Evolutionary conservation across 2,329 filamentous ascomycete species (phyloP).

Genomic region (Dothiorella sarmentorum): DNA sequence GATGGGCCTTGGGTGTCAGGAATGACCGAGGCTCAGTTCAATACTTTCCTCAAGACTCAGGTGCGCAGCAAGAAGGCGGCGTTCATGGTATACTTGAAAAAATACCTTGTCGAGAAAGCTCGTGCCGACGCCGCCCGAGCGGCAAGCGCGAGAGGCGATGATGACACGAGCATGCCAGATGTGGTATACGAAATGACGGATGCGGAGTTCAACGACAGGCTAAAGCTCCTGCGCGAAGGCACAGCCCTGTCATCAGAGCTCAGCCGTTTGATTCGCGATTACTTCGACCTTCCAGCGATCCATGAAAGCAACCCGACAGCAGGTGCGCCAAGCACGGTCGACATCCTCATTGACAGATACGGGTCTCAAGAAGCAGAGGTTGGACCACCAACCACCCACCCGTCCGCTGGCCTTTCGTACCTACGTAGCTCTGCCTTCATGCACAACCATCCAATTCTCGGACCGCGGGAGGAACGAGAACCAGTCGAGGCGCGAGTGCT

Average conservation of each 20-base stretch:
- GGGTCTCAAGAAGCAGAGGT: background rate
- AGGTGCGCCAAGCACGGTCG: background rate
- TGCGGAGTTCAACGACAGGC: slow-evolving; percentile 26
- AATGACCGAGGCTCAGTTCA: slow-evolving; percentile 48
- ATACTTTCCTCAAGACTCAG: slow-evolving; percentile 23
- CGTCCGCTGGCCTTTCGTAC: slow-evolving; percentile 62
- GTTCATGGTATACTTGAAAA: slow-evolving; percentile 30
- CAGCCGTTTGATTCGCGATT: slow-evolving; percentile 50
- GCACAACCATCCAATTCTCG: slow-evolving; percentile 59
- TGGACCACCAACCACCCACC: slow-evolving; percentile 56
- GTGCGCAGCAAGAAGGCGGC: background rate
- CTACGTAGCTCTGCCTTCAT: slow-evolving; percentile 53
- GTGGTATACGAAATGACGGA: slow-evolving; percentile 29
- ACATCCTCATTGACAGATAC: background rate
- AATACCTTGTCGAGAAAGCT: background rate
- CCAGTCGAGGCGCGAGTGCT: slow-evolving; percentile 59
- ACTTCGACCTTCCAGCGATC: slow-evolving; percentile 53
- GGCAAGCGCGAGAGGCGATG: background rate
- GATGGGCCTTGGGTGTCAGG: slow-evolving; percentile 57
- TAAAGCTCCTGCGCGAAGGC: slow-evolving; percentile 44
- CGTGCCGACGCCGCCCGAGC: background rate
- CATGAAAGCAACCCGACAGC: background rate
- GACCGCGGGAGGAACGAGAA: slow-evolving; percentile 52
- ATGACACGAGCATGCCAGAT: slow-evolving; percentile 17
- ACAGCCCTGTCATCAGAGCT: slow-evolving; percentile 52